These are phyloP conservation scores for Ambrosia hybrid DNA, from an alignment of 140 eudicot genomes.

Conservation along the genomic window DNA sequence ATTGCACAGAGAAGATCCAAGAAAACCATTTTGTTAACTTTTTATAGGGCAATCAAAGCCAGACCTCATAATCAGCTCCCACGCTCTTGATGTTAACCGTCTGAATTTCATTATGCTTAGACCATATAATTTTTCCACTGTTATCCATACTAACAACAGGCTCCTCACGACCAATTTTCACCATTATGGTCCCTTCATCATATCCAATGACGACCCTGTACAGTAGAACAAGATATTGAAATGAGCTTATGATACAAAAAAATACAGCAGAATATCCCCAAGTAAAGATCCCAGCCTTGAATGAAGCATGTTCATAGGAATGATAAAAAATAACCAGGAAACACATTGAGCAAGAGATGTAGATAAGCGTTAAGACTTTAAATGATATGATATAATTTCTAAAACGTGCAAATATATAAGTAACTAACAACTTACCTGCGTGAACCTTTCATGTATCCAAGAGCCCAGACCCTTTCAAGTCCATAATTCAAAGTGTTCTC, in stretches of 20 bases:
- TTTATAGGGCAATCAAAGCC: constrained; percentile 19
- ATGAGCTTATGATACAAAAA: constrained; percentile 4
- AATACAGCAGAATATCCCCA: constrained; percentile 18
- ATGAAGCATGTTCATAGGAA: constrained; percentile 14
- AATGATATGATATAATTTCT: neutral
- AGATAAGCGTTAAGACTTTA: neutral
- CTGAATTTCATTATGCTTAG: constrained; percentile 95
- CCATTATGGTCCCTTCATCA: constrained; percentile 98
- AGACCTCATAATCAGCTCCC: constrained; percentile 93
- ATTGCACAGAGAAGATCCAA: constrained; percentile 10
- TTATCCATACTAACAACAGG: constrained; percentile 98
- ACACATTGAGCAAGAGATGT: constrained; percentile 15
- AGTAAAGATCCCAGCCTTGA: constrained; percentile 2
- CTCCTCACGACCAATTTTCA: constrained; percentile 91
- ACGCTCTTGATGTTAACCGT: constrained; percentile 89
- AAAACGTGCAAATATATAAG: neutral
- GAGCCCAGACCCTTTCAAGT: constrained; percentile 98
- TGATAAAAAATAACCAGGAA: constrained; percentile 4
- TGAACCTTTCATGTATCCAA: constrained; percentile 93
- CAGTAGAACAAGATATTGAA: constrained; percentile 10
- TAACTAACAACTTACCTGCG: constrained; percentile 57
- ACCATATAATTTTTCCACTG: constrained; percentile 92
- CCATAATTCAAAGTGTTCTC: constrained; percentile 95
- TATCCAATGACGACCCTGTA: constrained; percentile 88
- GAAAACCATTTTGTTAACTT: neutral